Percentiles rank a stretch among this genome's conserved stretches.
phyloP scores from a whole-genome alignment of 495 filamentous ascomycete genomes.

The Peziza echinospora region DNA sequence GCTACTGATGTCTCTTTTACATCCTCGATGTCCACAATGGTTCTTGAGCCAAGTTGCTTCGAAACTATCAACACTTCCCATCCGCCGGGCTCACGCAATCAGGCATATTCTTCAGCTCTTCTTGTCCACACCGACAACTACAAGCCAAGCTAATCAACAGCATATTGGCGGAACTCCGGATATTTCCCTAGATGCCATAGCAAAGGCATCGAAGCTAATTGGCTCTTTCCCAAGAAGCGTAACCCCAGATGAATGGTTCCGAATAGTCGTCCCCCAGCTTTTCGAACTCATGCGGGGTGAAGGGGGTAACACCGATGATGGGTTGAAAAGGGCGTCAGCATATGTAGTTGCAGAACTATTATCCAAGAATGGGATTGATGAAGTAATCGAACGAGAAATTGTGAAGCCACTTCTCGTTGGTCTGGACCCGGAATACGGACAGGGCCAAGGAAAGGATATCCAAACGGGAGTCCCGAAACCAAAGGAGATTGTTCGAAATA shows the following conservation, averaged over 20 bases:
- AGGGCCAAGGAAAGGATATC: background rate
- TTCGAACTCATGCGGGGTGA: conserved; percentile 30
- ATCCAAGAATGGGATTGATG: conserved; percentile 32
- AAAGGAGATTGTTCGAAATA: no score
- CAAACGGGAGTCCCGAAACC: background rate
- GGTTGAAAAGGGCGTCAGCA: conserved; percentile 31
- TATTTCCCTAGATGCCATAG: conserved; percentile 36
- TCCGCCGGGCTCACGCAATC: conserved; percentile 12
- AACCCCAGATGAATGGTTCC: conserved; percentile 27
- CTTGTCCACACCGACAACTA: conserved; percentile 9
- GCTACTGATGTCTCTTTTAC: conserved; percentile 13
- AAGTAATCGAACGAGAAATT: conserved; percentile 33
- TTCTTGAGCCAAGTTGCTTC: conserved; percentile 7
- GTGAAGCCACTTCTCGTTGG: conserved; percentile 28
- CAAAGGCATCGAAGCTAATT: conserved; percentile 34
- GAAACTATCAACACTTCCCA: conserved; percentile 14
- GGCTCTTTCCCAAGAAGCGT: conserved; percentile 32
- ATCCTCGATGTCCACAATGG: conserved; percentile 7
- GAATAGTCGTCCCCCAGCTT: conserved; percentile 32
- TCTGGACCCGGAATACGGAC: conserved; percentile 22
- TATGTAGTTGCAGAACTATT: conserved; percentile 39
- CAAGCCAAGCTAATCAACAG: conserved; percentile 1
- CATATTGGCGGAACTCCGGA: background rate
- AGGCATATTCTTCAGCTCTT: conserved; percentile 16
- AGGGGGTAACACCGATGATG: conserved; percentile 25